Conservation (phyloP, 2,329 filamentous ascomycete genomes). For the Pestalotiopsis sp. region DNA sequence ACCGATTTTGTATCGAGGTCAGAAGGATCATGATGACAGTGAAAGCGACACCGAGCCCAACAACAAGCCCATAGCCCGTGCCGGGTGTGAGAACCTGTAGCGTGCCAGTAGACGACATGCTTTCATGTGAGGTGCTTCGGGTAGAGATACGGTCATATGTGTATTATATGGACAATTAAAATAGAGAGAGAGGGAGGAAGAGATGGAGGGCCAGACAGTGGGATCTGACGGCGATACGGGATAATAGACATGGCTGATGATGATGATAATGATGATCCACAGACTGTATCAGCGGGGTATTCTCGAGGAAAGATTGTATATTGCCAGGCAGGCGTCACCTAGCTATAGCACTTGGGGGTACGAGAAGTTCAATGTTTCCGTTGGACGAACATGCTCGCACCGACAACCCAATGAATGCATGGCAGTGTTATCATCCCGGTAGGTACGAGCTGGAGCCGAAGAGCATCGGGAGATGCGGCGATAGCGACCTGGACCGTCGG, state of each 20-base stretch:
- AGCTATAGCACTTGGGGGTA: no score
- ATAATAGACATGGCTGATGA: no score
- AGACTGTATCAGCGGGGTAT: no score
- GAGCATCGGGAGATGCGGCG: not conserved
- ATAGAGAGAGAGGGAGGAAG: no score
- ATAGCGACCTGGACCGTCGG: not conserved
- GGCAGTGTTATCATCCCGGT: not conserved
- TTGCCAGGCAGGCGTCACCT: no score
- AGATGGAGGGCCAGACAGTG: no score
- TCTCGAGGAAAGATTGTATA: no score
- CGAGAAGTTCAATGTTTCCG: no score
- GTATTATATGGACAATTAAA: not conserved
- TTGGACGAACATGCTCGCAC: no score
- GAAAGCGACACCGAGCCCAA: conserved; percentile 51
- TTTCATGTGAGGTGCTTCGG: not conserved
- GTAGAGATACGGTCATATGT: not conserved
- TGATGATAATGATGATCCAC: no score
- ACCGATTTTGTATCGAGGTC: not conserved
- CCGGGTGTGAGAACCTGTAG: conserved; percentile 33
- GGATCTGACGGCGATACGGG: no score
- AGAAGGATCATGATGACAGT: conserved; percentile 39
- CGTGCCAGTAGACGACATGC: not conserved
- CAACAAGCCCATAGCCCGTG: conserved; percentile 51
- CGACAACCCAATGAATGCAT: not conserved
- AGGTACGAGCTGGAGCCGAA: not conserved